Evolutionary conservation across 2,329 filamentous ascomycete genomes (phyloP).

Genomic region (Zasmidium angulare): DNA sequence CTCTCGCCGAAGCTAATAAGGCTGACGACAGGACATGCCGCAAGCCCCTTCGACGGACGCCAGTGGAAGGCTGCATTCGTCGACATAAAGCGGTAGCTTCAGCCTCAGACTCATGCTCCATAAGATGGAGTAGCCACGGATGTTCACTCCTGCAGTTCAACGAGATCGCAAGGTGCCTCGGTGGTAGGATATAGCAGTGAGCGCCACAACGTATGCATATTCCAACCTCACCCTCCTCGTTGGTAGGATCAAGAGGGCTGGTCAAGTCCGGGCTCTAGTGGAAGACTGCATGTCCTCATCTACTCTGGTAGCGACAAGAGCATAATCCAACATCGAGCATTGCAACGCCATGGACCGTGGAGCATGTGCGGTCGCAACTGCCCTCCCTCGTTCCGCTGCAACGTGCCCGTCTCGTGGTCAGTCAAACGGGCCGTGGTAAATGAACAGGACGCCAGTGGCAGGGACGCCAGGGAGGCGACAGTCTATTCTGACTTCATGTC

Average conservation of each 20-base stretch:
- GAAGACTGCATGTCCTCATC: not conserved
- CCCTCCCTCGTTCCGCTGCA: not conserved
- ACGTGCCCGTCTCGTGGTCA: not conserved
- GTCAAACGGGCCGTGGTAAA: too few species aligned
- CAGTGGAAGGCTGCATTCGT: slow-evolving; percentile 9
- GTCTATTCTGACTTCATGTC: not conserved
- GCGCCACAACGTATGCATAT: not conserved
- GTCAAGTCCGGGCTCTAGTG: not conserved
- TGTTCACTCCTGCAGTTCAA: not conserved
- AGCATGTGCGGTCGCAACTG: not conserved
- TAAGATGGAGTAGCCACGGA: not conserved
- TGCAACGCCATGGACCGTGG: not conserved
- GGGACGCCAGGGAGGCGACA: not conserved
- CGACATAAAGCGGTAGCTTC: not conserved
- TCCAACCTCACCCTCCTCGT: not conserved
- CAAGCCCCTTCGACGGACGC: not conserved
- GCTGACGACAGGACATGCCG: too few species aligned
- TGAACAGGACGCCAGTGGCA: too few species aligned
- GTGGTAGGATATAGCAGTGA: too few species aligned
- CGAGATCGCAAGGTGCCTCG: not conserved
- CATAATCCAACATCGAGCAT: not conserved
- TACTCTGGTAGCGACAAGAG: not conserved
- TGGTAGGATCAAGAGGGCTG: not conserved
- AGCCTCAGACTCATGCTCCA: not conserved
- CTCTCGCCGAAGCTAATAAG: too few species aligned